These are phyloP conservation scores for Lachancea lanzarotensis DNA, from an alignment of 805 yeast genomes.

Conservation along the genomic window DNA sequence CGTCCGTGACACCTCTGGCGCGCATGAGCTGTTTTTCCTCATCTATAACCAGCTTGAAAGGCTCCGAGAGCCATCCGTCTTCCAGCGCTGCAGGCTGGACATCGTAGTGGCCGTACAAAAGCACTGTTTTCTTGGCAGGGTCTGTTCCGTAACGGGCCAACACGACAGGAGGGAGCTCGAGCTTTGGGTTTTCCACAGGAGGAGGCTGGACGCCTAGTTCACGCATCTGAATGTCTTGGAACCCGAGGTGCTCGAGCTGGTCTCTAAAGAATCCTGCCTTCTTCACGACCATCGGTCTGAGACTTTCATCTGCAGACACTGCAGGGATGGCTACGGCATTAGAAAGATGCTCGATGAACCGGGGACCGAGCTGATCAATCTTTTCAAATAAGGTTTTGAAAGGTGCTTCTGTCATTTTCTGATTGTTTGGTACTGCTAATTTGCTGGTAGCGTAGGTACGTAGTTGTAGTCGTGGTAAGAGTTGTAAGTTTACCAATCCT, in stretches of 20 bases:
- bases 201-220: conserved; percentile 88
- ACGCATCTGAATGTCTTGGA: conserved; percentile 71
- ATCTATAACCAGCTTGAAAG: conserved; percentile 60
- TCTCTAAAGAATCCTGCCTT: conserved; percentile 78
- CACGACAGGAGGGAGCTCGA: conserved; percentile 91
- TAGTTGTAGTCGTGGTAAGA: background rate
- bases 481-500: background rate
- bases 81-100: conserved; percentile 92
- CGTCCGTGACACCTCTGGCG: conserved; percentile 96
- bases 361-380: conserved; percentile 68
- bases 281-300: conserved; percentile 82
- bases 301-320: conserved; percentile 82
- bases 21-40: conserved; percentile 64
- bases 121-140: conserved; percentile 76
- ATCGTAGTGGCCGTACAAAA: conserved; percentile 95
- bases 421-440: background rate
- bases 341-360: conserved; percentile 62
- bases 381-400: conserved; percentile 38
- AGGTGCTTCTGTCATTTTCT: conserved; percentile 10
- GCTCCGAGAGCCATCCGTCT: conserved; percentile 96
- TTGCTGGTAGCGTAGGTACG: background rate
- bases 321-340: conserved; percentile 93
- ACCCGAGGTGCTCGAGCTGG: conserved; percentile 69
- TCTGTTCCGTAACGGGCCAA: conserved; percentile 81
- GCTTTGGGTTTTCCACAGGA: conserved; percentile 60